A percentile compares a stretch with the other conserved stretches of the same genome.
These are phyloP conservation scores for Parietichytrium sp. DNA, from an alignment of 108 stramenopile genomes.

Conservation along the genomic window DNA sequence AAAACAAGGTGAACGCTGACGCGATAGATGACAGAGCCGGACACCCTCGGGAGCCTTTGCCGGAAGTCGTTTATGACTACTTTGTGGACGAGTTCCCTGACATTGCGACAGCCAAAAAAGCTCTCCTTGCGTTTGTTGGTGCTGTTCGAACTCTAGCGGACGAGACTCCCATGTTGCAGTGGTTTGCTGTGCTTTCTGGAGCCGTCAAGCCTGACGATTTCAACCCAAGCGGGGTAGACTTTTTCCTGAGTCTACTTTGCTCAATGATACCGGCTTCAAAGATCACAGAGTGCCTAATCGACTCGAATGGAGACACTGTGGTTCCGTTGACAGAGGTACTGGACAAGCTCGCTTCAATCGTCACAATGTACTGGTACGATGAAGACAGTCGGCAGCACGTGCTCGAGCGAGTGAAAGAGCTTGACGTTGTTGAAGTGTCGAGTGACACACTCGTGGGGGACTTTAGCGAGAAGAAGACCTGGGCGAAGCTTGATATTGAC, in stretches of 20 bases:
- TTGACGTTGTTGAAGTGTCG: background rate
- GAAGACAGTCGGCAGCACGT: background rate
- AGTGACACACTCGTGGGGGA: background rate
- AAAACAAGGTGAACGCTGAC: slow-evolving; percentile 25
- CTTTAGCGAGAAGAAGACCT: background rate
- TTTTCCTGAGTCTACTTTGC: background rate
- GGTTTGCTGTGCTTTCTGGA: background rate
- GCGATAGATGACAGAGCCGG: slow-evolving; percentile 1
- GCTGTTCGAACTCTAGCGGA: background rate
- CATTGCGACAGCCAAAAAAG: background rate
- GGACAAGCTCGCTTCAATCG: background rate
- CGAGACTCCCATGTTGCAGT: background rate
- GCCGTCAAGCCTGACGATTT: background rate
- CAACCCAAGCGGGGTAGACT: background rate
- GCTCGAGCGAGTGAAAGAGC: background rate
- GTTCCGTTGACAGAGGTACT: background rate
- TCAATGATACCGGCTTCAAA: background rate
- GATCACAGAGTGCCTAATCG: background rate
- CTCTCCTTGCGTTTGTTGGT: background rate
- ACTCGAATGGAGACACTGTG: background rate
- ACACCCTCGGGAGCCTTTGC: background rate
- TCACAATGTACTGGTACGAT: slow-evolving; percentile 23
- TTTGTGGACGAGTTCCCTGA: background rate
- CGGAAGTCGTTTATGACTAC: slow-evolving; percentile 32
- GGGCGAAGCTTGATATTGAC: too few relatives aligned